Evolutionary conservation across 495 filamentous ascomycete species (phyloP).

Genomic region (Immersiella caudata): DNA sequence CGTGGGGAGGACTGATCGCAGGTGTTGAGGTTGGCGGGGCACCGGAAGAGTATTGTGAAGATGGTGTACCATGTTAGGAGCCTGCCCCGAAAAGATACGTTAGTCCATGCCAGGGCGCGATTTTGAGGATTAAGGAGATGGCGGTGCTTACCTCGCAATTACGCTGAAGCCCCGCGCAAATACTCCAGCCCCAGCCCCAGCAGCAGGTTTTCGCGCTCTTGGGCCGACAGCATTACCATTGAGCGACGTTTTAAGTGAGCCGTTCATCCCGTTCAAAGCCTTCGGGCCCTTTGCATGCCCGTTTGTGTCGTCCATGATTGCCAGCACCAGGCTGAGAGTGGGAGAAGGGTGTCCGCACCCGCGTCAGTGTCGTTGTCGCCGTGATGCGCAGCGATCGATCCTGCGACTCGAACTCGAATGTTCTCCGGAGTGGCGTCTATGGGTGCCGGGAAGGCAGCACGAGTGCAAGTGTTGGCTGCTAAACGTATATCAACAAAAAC

Average conservation of each 20-base stretch:
- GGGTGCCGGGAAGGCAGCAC: background rate
- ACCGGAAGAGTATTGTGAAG: conserved; percentile 76
- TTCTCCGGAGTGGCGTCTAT: background rate
- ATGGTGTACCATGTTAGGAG: conserved; percentile 84
- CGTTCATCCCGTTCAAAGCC: conserved; percentile 31
- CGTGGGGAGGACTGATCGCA: conserved; percentile 70
- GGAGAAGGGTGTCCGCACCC: background rate
- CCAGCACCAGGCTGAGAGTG: background rate
- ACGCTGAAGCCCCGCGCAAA: conserved; percentile 57
- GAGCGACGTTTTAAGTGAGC: conserved; percentile 30
- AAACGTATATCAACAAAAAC: background rate
- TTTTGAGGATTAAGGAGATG: background rate
- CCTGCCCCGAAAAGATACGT: conserved; percentile 47
- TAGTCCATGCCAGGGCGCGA: background rate
- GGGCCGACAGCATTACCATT: conserved; percentile 37
- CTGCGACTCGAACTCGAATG: background rate
- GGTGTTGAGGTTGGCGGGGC: conserved; percentile 68
- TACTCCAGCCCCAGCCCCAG: conserved; percentile 45
- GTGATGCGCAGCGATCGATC: background rate
- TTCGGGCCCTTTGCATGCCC: conserved; percentile 38
- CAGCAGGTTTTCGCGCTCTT: conserved; percentile 25
- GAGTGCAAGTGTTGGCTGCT: background rate
- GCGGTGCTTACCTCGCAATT: conserved; percentile 60
- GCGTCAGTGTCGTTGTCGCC: background rate
- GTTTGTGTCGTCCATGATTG: conserved; percentile 40